Conservation (phyloP, 1,139 yeast species). For the Diutina scorzettiae region DNA sequence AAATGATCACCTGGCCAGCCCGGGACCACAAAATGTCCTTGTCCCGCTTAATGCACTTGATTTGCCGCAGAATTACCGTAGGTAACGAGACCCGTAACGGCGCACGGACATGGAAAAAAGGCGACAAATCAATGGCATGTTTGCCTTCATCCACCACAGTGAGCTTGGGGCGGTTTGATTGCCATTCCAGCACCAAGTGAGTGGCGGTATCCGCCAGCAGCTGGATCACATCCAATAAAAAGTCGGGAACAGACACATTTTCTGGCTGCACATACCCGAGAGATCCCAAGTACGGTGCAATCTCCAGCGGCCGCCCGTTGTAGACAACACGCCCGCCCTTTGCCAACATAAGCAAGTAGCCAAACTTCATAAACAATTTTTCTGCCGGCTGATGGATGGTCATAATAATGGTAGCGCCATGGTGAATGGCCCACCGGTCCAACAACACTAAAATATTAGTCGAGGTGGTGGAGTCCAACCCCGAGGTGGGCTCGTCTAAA, state of each 20-base stretch:
- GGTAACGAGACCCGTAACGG: background rate
- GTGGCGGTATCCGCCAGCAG: background rate
- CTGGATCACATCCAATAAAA: background rate
- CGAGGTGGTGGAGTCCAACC: constrained; percentile 2
- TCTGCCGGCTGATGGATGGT: constrained; percentile 3
- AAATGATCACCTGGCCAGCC: background rate
- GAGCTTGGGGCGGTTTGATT: background rate
- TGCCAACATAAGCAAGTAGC: background rate
- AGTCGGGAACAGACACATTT: background rate
- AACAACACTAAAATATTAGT: background rate
- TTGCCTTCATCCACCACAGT: background rate
- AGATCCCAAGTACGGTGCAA: background rate
- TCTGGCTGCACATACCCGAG: background rate
- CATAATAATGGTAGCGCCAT: constrained; percentile 3
- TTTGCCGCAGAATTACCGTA: background rate
- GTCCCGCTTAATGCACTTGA: background rate
- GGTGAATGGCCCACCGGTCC: background rate
- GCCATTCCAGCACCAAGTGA: background rate
- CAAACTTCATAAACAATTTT: constrained; percentile 1
- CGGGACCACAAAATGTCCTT: constrained; percentile 3
- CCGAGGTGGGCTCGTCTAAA: constrained; percentile 3
- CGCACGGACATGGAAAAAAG: background rate
- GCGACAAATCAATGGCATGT: background rate
- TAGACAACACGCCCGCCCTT: constrained; percentile 4
- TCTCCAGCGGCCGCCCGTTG: background rate